A percentile compares a stretch with the other conserved stretches of the same genome.
Evolutionary conservation across 2,329 filamentous ascomycete genomes (phyloP).

Genomic region (Botrytis porri): DNA sequence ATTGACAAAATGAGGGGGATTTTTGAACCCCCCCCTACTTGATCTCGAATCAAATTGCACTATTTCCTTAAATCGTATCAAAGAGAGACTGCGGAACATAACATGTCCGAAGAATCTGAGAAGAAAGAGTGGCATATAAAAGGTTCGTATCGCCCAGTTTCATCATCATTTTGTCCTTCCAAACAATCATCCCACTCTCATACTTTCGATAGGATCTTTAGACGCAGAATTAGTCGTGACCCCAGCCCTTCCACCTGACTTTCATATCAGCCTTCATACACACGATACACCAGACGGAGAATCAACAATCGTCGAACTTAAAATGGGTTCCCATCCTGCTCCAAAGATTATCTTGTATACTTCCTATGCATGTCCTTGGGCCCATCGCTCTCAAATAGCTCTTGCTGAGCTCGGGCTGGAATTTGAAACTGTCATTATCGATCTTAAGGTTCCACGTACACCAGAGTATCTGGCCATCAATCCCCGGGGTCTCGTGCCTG

Average conservation of each 20-base stretch:
- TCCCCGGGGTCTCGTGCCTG: slow-evolving; percentile 74
- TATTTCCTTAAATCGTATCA: not conserved
- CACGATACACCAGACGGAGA: slow-evolving; percentile 18
- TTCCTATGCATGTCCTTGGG: slow-evolving; percentile 59
- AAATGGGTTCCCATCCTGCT: slow-evolving; percentile 20
- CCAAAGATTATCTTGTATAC: slow-evolving; percentile 26
- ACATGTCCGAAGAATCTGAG: slow-evolving; percentile 19
- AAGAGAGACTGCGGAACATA: slow-evolving; percentile 9
- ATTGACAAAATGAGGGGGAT: slow-evolving; percentile 18
- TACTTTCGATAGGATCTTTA: slow-evolving; percentile 17
- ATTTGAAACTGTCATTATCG: slow-evolving; percentile 70
- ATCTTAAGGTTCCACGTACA: slow-evolving; percentile 65
- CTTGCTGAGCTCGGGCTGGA: slow-evolving; percentile 63
- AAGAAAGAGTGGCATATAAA: slow-evolving; percentile 20
- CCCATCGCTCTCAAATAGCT: slow-evolving; percentile 72
- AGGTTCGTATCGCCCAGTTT: slow-evolving; percentile 7
- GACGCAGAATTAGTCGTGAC: slow-evolving; percentile 21
- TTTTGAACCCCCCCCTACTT: not conserved
- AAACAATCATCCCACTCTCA: not conserved
- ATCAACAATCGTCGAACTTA: slow-evolving; percentile 19
- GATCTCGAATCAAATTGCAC: slow-evolving; percentile 13
- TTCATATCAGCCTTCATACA: slow-evolving; percentile 17
- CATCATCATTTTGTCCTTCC: not conserved
- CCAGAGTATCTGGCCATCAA: slow-evolving; percentile 75
- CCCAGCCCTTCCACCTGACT: slow-evolving; percentile 17